Evolutionary conservation across 768 basidiomycete genomes (phyloP).

Genomic region (Tulasnella sp.): DNA sequence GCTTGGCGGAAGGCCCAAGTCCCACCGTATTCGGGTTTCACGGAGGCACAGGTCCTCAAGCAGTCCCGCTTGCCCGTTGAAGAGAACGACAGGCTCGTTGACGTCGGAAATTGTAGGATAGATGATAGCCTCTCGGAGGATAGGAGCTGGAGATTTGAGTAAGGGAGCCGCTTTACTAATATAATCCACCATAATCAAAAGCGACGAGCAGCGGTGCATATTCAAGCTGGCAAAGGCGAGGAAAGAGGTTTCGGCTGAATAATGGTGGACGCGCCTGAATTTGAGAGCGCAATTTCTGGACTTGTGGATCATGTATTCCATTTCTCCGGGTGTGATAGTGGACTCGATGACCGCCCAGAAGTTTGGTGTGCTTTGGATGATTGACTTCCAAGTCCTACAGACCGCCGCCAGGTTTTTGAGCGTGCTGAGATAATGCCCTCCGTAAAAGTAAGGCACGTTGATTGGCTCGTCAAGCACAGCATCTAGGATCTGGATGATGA

Average conservation of each 20-base stretch:
- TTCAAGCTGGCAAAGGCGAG: neutral
- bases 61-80: neutral
- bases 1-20: neutral
- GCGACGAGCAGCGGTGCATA: neutral
- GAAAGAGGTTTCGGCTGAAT: neutral
- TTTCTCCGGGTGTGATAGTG: neutral
- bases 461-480: neutral
- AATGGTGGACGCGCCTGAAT: no score
- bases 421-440: neutral
- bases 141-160: neutral
- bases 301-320: neutral
- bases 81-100: neutral
- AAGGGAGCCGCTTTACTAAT: neutral
- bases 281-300: no score
- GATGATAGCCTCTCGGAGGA: neutral
- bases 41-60: neutral
- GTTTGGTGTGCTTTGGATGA: neutral
- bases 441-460: neutral
- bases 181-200: neutral
- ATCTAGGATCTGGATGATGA: neutral
- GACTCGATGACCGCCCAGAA: conserved; percentile 1
- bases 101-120: neutral
- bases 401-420: neutral
- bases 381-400: neutral
- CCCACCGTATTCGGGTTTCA: neutral